A percentile compares a stretch with the other conserved stretches of the same genome.
These are phyloP conservation scores for Fusarium sp. DNA, from an alignment of 2,329 filamentous ascomycete species.

Conservation along the genomic window DNA sequence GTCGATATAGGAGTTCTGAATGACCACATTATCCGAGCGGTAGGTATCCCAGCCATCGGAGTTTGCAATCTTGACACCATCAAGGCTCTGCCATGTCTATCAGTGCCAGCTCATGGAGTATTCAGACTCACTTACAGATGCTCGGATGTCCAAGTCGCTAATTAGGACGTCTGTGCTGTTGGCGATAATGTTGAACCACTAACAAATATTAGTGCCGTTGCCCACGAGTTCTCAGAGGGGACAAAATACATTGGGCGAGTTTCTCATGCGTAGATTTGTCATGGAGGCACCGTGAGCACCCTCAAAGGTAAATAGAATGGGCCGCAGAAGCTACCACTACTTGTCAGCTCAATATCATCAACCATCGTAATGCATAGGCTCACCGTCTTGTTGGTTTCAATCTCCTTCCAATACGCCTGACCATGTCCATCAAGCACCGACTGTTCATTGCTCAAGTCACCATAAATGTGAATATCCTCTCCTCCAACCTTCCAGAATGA, in stretches of 20 bases:
- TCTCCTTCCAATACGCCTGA: constrained; percentile 42
- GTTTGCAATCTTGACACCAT: constrained; percentile 57
- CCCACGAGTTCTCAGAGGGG: fast-evolving
- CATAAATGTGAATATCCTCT: constrained; percentile 71
- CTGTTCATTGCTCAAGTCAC: constrained; percentile 73
- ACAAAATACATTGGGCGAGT: constrained; percentile 57
- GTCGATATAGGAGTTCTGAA: constrained; percentile 72
- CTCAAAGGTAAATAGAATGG: constrained; percentile 41
- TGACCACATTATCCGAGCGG: constrained; percentile 70
- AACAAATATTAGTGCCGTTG: neutral
- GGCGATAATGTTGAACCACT: constrained; percentile 68
- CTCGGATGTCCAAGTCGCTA: constrained; percentile 70
- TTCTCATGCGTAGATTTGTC: constrained; percentile 69
- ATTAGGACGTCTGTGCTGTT: constrained; percentile 75
- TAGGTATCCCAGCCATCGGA: constrained; percentile 76
- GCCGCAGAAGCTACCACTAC: constrained; percentile 47
- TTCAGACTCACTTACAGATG: constrained; percentile 51
- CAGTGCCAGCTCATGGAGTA: neutral
- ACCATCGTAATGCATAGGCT: constrained; percentile 62
- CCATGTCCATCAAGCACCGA: constrained; percentile 68
- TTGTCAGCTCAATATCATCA: constrained; percentile 3
- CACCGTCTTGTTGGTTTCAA: constrained; percentile 34
- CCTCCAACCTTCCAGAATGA: constrained; percentile 50
- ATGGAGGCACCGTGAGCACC: constrained; percentile 64
- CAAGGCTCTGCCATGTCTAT: constrained; percentile 22